phyloP scores from a whole-genome alignment of 345 rosid genomes.

The Bruguiera gymnorhiza region DNA sequence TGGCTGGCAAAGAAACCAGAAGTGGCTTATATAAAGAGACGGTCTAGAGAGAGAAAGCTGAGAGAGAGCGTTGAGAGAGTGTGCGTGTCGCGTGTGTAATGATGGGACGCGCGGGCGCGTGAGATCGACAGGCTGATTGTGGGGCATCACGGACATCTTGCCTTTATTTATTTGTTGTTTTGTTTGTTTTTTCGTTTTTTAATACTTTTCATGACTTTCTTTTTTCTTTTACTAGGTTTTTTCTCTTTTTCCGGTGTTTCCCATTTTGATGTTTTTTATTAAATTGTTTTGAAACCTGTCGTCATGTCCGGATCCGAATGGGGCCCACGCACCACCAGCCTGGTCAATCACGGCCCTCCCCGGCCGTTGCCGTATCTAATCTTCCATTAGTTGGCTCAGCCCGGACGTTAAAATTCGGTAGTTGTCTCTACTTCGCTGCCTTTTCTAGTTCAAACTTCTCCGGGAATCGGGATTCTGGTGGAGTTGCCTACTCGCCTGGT shows the following conservation, averaged over 20 bases:
- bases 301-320: slow-evolving; percentile 32
- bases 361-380: neutral
- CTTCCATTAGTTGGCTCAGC: neutral
- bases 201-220: no score
- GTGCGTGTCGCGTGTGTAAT: neutral
- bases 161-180: slow-evolving; percentile 6
- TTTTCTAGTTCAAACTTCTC: no score
- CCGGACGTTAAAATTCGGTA: no score
- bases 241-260: neutral
- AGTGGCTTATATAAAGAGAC: slow-evolving; percentile 45
- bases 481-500: no score
- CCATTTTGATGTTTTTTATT: slow-evolving; percentile 4
- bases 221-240: neutral
- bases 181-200: neutral
- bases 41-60: slow-evolving; percentile 22
- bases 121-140: slow-evolving; percentile 8
- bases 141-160: slow-evolving; percentile 53
- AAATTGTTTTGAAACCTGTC: slow-evolving; percentile 22
- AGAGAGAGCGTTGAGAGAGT: slow-evolving; percentile 22
- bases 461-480: no score
- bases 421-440: no score
- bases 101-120: slow-evolving; percentile 41
- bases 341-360: slow-evolving; percentile 36
- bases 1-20: slow-evolving; percentile 26
- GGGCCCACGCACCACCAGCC: slow-evolving; percentile 20